Base-by-base conservation (phyloP, 1,284 basidiomycete species). In the Tilletia setariae region DNA sequence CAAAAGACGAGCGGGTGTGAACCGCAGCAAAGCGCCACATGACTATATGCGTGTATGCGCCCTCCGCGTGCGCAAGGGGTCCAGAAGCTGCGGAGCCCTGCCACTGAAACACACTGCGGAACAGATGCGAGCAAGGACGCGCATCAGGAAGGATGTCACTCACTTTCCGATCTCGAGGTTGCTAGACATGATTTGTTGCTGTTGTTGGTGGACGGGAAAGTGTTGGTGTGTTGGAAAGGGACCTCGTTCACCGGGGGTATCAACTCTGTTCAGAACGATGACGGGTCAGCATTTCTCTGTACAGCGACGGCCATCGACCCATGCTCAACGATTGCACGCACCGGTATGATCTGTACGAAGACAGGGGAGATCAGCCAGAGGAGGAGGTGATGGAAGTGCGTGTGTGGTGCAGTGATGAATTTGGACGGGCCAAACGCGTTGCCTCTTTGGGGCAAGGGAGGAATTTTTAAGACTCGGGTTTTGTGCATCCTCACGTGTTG, bases 121-220 rank as follows among this genome's bases (percentile, higher is more conserved):
- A 23, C 46, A 7, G 19, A 6, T 4, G 4, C 32, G 19, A 62
- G 7, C 21, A 6, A 3, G 4, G 4, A 6, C 6, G 16, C 19
- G 46, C 46, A 16, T 49, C 6, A 16, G 19, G 7, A 61, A 30
- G 56, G 16, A 30, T 8, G 6, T 32, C 42, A 74, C 72, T 64
- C 61, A 74, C 73, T 74, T 74, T 64, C 73, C 73, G 66, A 74
- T 74, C 63, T 74, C 73, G 53, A 74, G 53, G 66, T 72, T 74
- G 69, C 70, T 72, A 21, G 69, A 65, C 71, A 72, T 72, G 65
- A 35, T 72, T 32, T 6, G 46, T 19, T 49, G 46, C 19, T 6
- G 16, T 4, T 4, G 46, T 28, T 61, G 21, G 25, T 61, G 56
- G 28, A 35, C 16, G 56, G n/a, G 28, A 30, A 59, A 25, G 53